Evolutionary conservation across 768 basidiomycete species (phyloP), one percentile per base, ranked within the genome.

Genomic region (Galerina marginata): DNA sequence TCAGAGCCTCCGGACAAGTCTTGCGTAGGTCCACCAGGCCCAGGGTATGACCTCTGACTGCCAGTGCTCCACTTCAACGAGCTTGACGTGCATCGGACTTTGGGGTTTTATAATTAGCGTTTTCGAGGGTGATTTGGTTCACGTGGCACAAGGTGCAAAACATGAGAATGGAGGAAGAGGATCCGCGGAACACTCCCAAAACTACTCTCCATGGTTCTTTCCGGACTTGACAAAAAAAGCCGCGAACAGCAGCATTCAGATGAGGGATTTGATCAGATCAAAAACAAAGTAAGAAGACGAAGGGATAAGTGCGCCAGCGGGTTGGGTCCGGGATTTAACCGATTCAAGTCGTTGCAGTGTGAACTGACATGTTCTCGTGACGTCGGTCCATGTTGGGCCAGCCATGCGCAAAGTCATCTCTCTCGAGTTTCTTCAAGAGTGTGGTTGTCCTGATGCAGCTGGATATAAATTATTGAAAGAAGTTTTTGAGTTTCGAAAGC

Each of bases 251-350:
- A 61, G 58, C 49, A 67, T 63, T 65, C 54, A 58, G 65, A 60
- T 61, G 62, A 61, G 54, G 60, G 60, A 64, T 65, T 61, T 75
- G 74, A 78, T 78, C 69, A 67, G 69, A 75, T 76, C 75, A 74
- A 73, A 72, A 67, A 69, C 58, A 59, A 59, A 58, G 62, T 61
- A 72, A 66, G 65, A 68, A 65, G 59, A 43, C 39, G 68, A 63
- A 68, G 69, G 63, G 58, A 63, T 60, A 64, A 64, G 36, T 36
- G 64, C 61, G 74, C 77, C 78, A 73, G 71, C 61, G 47, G 67
- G 59, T 62, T 78, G 77, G 77, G 67, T 73, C 79, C 79, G 80
- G 79, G 69, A 77, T 74, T 81, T 78, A 75, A 63, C 77, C 78
- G 79, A 72, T 57, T 64, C 42, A 38, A 61, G 53, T 63, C 63